These are phyloP conservation scores for Penicillium sp. DNA, from an alignment of 2,329 filamentous ascomycete genomes.

Conservation along the genomic window DNA sequence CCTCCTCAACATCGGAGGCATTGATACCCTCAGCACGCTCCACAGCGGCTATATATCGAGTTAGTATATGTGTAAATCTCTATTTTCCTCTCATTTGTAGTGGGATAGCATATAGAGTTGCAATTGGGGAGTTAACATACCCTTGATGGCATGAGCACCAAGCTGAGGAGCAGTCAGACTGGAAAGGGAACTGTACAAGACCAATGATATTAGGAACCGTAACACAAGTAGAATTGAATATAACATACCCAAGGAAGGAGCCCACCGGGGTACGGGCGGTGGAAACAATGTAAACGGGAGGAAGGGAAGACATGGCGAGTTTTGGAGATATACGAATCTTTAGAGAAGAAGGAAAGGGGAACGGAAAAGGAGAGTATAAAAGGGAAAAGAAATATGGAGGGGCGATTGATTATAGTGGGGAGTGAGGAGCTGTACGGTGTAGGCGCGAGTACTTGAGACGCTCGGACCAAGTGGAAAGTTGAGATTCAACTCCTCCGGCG, in stretches of 20 bases:
- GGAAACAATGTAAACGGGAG: conserved; percentile 94
- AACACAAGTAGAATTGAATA: neutral
- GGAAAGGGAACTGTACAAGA: conserved; percentile 70
- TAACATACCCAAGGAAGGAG: conserved; percentile 82
- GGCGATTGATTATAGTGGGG: conserved; percentile 14
- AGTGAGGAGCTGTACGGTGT: conserved; percentile 31
- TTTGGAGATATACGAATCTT: neutral
- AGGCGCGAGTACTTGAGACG: conserved; percentile 23
- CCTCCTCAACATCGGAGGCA: conserved; percentile 86
- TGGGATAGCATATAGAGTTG: neutral
- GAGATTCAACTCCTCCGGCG: conserved; percentile 18
- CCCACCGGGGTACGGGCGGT: conserved; percentile 87
- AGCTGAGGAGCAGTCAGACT: conserved; percentile 84
- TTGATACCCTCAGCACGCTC: conserved; percentile 84
- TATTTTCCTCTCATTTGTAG: neutral
- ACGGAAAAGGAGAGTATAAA: neutral
- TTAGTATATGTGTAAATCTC: neutral
- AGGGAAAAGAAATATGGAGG: conserved; percentile 1
- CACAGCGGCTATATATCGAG: conserved; percentile 62
- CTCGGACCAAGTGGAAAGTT: conserved; percentile 26
- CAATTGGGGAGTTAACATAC: conserved; percentile 48
- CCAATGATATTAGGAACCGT: neutral
- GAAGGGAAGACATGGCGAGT: conserved; percentile 68
- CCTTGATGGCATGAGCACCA: conserved; percentile 89
- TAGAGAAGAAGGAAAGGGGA: neutral